Evolutionary conservation across 192 early-diverging fungal genomes (phyloP), one percentile per base, ranked within the genome.

Genomic region (Funneliformis geosporum): DNA sequence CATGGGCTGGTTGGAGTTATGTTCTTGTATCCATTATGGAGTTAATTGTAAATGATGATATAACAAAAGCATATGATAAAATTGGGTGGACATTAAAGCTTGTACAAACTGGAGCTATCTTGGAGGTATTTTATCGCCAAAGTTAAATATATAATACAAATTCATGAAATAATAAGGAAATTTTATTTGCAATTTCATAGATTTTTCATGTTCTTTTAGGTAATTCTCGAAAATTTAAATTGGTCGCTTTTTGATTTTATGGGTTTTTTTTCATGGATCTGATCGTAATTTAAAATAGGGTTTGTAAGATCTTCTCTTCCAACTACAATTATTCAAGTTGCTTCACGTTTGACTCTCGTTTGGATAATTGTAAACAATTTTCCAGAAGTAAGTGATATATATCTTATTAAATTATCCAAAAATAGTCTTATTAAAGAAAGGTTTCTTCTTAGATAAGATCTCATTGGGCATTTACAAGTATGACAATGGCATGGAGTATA

Each of bases 401-500:
- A 14, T 76, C 9, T 28, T 42, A 71, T 42, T 12, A 25, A 5
- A 66, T 75, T 60, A 18, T 27, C 27, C 18, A n/a, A 65, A 60
- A 25, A 62, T 18, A 61, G 18, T 38, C 23, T 0, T 25, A 73
- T 33, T 2, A 50, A 23, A 7, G 42, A 66, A 43, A 66, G 64
- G 33, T n/a, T 74, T 59, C 0, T 74, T 74, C 55, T 11, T 40
- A 33, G 16, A 23, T 38, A 21, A 42, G 21, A 43, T 81, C 87
- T 4, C 89, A 91, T 65, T 90, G 87, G 83, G 87, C 89, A 14
- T 93, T 93, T 72, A 88, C 91, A 38, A 89, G 92, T 44, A 98
- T 98, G 96, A 87, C 92, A 23, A 81, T 94, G 74, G 95, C 97
- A 21, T 99, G 97, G 97, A 88, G 86, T 39, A 85, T 99, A 76